Conservation (phyloP, 441 rosid species). For the Flueggea neowawraea region DNA sequence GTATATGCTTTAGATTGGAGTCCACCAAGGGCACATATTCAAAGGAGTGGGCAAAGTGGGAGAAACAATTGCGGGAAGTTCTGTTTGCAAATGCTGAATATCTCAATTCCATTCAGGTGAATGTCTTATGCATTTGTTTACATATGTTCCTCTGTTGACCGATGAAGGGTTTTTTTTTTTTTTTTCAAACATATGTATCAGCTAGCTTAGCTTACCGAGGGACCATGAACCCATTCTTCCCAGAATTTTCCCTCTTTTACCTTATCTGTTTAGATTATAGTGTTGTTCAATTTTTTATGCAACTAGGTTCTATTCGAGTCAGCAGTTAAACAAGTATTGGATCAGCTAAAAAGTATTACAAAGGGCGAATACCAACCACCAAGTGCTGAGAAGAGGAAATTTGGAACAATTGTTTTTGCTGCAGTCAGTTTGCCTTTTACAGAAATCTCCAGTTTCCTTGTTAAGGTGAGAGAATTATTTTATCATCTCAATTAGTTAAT, state of each 20-base stretch:
- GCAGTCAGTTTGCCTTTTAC: conserved; percentile 66
- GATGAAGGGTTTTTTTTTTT: too few species aligned
- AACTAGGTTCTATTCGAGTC: conserved; percentile 74
- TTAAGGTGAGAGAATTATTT: conserved; percentile 39
- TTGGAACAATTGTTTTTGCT: conserved; percentile 72
- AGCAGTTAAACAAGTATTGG: conserved; percentile 65
- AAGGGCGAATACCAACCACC: conserved; percentile 69
- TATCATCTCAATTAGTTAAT: not conserved
- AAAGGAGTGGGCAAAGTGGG: conserved; percentile 86
- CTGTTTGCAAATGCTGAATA: conserved; percentile 50
- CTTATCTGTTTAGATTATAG: too few species aligned
- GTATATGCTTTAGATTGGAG: conserved; percentile 52
- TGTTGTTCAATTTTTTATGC: conserved; percentile 7
- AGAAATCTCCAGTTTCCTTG: conserved; percentile 54
- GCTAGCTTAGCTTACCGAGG: not conserved
- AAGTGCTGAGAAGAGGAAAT: conserved; percentile 58
- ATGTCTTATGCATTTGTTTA: not conserved
- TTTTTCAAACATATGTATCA: not conserved
- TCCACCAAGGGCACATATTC: conserved; percentile 77
- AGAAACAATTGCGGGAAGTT: conserved; percentile 55
- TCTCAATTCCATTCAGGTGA: conserved; percentile 76
- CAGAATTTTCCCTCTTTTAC: not conserved
- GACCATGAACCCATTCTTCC: too few species aligned
- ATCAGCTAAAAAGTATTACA: conserved; percentile 65
- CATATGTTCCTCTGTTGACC: too few species aligned